Evolutionary conservation across 768 basidiomycete species (phyloP).

Genomic region (Boletus rubroflammeus): DNA sequence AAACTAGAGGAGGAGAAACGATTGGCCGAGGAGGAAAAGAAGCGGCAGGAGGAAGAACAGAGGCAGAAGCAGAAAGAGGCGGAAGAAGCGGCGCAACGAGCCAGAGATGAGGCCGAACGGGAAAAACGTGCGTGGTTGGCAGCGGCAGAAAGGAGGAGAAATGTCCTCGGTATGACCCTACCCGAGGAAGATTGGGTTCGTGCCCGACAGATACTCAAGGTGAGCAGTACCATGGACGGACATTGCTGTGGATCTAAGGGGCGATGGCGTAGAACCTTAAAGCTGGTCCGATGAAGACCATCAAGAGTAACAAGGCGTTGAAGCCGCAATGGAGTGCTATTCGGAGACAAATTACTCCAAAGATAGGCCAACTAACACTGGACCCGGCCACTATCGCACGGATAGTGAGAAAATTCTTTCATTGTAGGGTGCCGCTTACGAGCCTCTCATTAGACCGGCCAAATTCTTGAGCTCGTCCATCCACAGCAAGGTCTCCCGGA

Average conservation of each 20-base stretch:
- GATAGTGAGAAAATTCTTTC: conserved; percentile 48
- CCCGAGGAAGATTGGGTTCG: conserved; percentile 63
- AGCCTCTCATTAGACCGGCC: conserved; percentile 32
- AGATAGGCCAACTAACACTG: conserved; percentile 83
- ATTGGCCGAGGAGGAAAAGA: conserved; percentile 42
- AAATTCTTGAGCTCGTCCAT: conserved; percentile 42
- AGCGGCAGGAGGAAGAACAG: conserved; percentile 41
- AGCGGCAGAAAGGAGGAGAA: conserved; percentile 38
- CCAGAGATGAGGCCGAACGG: conserved; percentile 33
- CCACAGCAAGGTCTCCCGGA: conserved; percentile 28
- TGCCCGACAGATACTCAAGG: conserved; percentile 53
- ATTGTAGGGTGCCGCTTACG: conserved; percentile 11
- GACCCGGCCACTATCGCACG: conserved; percentile 55
- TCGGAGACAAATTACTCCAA: conserved; percentile 79
- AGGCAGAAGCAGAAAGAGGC: conserved; percentile 34
- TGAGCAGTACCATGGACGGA: conserved; percentile 28
- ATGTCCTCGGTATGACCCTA: conserved; percentile 48
- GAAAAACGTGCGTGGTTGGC: conserved; percentile 36
- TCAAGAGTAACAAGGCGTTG: conserved; percentile 54
- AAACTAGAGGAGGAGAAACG: conserved; percentile 48
- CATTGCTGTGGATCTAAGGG: conserved; percentile 24
- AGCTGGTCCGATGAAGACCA: conserved; percentile 53
- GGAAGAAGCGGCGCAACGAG: conserved; percentile 29
- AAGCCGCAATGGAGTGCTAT: conserved; percentile 63
- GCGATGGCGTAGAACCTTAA: conserved; percentile 52